Evolutionary conservation across 768 basidiomycete species (phyloP), one percentile per base, ranked within the genome.

Genomic region (Termitomyces sp.): DNA sequence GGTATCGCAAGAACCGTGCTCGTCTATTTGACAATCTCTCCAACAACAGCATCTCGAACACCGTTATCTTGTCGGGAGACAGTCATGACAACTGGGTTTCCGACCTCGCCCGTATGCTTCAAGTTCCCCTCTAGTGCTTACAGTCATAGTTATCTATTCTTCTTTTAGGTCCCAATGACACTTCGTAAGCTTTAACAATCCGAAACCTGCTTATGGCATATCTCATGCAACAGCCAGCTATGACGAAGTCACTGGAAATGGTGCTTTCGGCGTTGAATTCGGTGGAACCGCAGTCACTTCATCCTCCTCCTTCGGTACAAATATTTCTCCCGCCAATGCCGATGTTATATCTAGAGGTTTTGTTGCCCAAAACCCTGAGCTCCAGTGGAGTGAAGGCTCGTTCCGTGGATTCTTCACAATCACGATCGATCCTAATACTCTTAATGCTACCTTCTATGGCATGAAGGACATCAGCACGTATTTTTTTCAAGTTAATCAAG

Each of bases 341-440:
- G 50, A 51, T 28, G 50, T 51, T 17, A 19, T 30, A 0, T 51
- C 50, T 5, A 51, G 26, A 21, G 26, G 15, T 2, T 51, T 51
- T 28, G 50, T 51, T n/a, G 26, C 38, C 5, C 1, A 51, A 10
- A 40, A 51, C 3, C 38, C 23, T 10, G 37, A 40, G 17, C 50
- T 51, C 26, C 50, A 51, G 50, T 51, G 50, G 50, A 51, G 50
- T 5, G 50, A 51, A 28, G 50, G 50, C 17, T 51, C 50, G 5
- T 51, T 51, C 38, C 50, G 50, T 2, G 50, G 50, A 40, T 51
- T 51, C 50, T 51, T 51, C 50, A 51, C 50, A 10, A 1, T 51
- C 11, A 51, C 50, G 40, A 7, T 51, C 5, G 38, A n/a, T 51
- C 50, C 50, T 28, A 1, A 14, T 1, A 51, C 17, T n/a, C 38